A percentile compares a stretch with the other conserved stretches of the same genome.
phyloP scores from a whole-genome alignment of 495 filamentous ascomycete species.

The Echria macrotheca region DNA sequence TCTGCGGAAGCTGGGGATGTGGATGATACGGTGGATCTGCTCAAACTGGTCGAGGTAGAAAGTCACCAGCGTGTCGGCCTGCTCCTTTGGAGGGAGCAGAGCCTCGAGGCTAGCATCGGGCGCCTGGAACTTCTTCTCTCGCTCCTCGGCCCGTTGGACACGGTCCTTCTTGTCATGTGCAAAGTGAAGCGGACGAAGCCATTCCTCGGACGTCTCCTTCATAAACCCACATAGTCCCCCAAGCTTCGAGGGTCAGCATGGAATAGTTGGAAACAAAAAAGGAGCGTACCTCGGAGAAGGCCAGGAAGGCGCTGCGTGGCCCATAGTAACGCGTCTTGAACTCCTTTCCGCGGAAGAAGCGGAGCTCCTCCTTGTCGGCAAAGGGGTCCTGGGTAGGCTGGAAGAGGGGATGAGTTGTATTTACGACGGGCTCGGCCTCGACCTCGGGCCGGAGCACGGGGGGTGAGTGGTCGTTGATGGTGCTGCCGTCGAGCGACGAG shows the following conservation, averaged over 20 bases:
- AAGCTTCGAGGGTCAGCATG: constrained; percentile 21
- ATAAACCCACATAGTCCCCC: constrained; percentile 43
- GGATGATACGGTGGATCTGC: constrained; percentile 42
- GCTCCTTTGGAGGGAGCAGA: constrained; percentile 33
- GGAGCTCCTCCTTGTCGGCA: constrained; percentile 30
- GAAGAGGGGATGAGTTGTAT: constrained; percentile 14
- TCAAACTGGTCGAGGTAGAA: constrained; percentile 43
- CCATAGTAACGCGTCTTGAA: constrained; percentile 47
- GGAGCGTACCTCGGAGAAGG: constrained; percentile 30
- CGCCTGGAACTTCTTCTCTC: constrained; percentile 30
- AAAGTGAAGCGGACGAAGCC: constrained; percentile 35
- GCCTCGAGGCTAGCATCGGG: constrained; percentile 33
- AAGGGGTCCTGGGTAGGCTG: constrained; percentile 21
- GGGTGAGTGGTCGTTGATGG: constrained; percentile 29
- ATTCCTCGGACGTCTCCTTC: constrained; percentile 40
- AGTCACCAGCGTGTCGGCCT: constrained; percentile 32
- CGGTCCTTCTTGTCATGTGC: constrained; percentile 32
- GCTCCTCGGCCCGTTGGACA: constrained; percentile 21
- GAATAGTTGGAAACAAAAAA: not conserved
- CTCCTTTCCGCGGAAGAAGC: constrained; percentile 34
- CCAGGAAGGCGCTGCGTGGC: constrained; percentile 42
- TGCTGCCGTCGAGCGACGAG: constrained; percentile 30
- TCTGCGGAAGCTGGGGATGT: constrained; percentile 39
- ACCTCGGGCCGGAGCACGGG: constrained; percentile 17
- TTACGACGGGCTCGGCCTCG: not conserved